Conservation (phyloP, 176 grass and related monocot species). For the Bolboschoenus planiculmis region DNA sequence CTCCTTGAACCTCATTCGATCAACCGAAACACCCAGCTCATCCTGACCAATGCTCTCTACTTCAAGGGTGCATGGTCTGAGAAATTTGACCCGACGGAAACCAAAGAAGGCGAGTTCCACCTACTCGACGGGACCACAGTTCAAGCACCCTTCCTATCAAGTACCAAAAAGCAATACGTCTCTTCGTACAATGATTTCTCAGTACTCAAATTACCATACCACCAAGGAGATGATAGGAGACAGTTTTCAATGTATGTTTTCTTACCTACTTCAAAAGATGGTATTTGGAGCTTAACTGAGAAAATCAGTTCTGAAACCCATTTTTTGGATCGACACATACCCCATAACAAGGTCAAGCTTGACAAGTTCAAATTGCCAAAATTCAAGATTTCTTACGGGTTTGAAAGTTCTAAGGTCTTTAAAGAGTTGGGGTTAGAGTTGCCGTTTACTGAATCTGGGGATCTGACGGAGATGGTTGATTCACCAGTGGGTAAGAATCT, state of each 20-base stretch:
- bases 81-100: slow-evolving; percentile 36
- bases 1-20: slow-evolving; percentile 34
- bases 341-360: background rate
- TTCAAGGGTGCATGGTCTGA: slow-evolving; percentile 64
- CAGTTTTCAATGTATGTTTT: slow-evolving; percentile 58
- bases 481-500: background rate
- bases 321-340: slow-evolving; percentile 27
- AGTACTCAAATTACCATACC: slow-evolving; percentile 40
- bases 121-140: slow-evolving; percentile 23
- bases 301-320: slow-evolving; percentile 29
- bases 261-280: slow-evolving; percentile 36
- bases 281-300: slow-evolving; percentile 26
- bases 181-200: slow-evolving; percentile 41
- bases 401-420: slow-evolving; percentile 23
- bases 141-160: slow-evolving; percentile 42
- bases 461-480: slow-evolving; percentile 43
- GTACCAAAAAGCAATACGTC: slow-evolving; percentile 31
- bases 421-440: slow-evolving; percentile 28
- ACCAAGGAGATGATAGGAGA: slow-evolving; percentile 1
- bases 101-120: slow-evolving; percentile 38
- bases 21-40: background rate
- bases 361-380: slow-evolving; percentile 41
- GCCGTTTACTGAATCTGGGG: slow-evolving; percentile 21
- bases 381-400: slow-evolving; percentile 44
- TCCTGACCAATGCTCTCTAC: slow-evolving; percentile 65